Conservation (phyloP, 73 alveolate genomes). For the Urostyla sp. region DNA sequence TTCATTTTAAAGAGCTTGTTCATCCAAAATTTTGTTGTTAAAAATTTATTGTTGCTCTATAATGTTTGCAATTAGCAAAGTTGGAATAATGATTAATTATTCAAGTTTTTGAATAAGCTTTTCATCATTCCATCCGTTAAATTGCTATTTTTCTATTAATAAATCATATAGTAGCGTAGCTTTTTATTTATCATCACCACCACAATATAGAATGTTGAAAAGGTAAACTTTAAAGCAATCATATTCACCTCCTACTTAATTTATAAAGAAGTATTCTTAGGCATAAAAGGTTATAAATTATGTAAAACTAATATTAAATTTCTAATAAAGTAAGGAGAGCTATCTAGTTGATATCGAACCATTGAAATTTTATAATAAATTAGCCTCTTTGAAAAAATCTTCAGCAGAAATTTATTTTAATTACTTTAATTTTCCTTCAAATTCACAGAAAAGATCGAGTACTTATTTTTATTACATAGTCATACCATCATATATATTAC, state of each 20-base stretch:
- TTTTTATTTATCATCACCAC: conserved; percentile 9
- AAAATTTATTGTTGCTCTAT: conserved; percentile 19
- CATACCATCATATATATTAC: no score
- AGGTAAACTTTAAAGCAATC: conserved; percentile 10
- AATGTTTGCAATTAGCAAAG: conserved; percentile 29
- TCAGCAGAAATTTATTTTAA: background rate
- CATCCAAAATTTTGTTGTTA: conserved; percentile 14
- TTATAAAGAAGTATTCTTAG: conserved; percentile 30
- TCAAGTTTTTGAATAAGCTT: background rate
- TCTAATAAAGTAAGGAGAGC: conserved; percentile 20
- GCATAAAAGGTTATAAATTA: conserved; percentile 16
- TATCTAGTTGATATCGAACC: conserved; percentile 37
- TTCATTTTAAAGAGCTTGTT: conserved; percentile 5
- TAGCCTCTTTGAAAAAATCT: conserved; percentile 20
- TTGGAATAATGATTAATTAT: conserved; percentile 17
- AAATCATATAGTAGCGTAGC: conserved; percentile 24
- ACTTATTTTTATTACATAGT: conserved; percentile 2
- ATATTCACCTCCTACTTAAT: conserved; percentile 15
- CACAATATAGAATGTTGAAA: conserved; percentile 24
- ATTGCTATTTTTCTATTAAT: conserved; percentile 1
- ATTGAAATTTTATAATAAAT: conserved; percentile 24
- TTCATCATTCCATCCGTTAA: conserved; percentile 7
- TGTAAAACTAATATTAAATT: conserved; percentile 11
- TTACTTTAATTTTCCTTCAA: conserved; percentile 12
- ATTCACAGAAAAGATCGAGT: conserved; percentile 7